Percentiles rank a stretch among this genome's conserved stretches.
phyloP scores from a whole-genome alignment of 768 basidiomycete genomes.

The Piloderma croceum region DNA sequence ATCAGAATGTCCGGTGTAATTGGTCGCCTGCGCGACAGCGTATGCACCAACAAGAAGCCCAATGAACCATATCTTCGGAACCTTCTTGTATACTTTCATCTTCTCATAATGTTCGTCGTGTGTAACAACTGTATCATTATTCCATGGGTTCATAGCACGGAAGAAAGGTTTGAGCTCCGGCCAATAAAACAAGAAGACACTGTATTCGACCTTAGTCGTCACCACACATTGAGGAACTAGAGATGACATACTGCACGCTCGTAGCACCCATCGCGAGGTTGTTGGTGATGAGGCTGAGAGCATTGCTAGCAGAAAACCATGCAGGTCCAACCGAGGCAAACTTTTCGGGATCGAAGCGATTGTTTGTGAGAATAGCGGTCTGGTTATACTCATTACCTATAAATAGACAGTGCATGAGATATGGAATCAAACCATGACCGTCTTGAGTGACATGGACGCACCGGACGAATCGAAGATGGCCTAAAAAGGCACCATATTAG shows the following conservation, averaged over 20 bases:
- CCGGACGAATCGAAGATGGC: too few species aligned
- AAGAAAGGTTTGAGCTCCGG: conserved; percentile 30
- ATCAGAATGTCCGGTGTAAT: conserved; percentile 22
- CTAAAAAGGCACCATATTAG: conserved; percentile 19
- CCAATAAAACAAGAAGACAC: conserved; percentile 33
- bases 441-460: too few species aligned
- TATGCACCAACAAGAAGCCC: conserved; percentile 14
- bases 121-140: conserved; percentile 20
- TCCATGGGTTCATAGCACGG: conserved; percentile 29
- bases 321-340: conserved; percentile 22
- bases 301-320: conserved; percentile 32
- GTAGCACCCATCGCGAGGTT: conserved; percentile 18
- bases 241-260: too few species aligned
- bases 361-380: conserved; percentile 21
- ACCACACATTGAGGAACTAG: conserved; percentile 19
- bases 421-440: too few species aligned
- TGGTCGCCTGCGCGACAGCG: conserved; percentile 21
- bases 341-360: conserved; percentile 19
- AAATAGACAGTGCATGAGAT: too few species aligned
- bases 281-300: conserved; percentile 11
- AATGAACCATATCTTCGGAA: conserved; percentile 20
- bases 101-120: conserved; percentile 25
- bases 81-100: conserved; percentile 16
- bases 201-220: conserved; percentile 29
- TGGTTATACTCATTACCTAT: conserved; percentile 24